A percentile compares a stretch with the other conserved stretches of the same genome.
Evolutionary conservation across 1,284 basidiomycete species (phyloP).

Genomic region (Melampsora americana): DNA sequence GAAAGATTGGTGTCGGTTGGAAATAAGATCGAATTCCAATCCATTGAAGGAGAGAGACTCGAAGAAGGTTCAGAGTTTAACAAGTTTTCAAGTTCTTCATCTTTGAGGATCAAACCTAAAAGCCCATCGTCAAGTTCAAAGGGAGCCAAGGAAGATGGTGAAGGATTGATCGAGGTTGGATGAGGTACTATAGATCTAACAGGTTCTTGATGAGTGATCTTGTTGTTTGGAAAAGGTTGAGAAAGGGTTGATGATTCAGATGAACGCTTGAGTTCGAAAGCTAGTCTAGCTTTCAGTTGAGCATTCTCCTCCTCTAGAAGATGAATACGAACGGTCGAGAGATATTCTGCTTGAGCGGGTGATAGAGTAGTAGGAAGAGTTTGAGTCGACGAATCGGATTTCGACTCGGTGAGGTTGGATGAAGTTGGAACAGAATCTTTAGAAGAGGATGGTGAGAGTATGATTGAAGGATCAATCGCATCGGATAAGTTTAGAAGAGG

Average conservation of each 20-base stretch:
- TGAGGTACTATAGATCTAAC: background rate
- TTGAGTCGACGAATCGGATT: background rate
- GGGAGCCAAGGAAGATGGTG: background rate
- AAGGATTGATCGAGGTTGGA: background rate
- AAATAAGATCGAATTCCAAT: background rate
- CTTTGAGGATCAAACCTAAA: conserved; percentile 25
- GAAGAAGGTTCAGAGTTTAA: background rate
- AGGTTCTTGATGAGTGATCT: background rate
- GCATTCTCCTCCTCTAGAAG: conserved; percentile 35
- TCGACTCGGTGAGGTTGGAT: background rate
- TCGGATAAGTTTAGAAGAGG: background rate
- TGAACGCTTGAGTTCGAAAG: conserved; percentile 11
- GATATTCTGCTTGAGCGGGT: conserved; percentile 26
- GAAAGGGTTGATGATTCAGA: background rate
- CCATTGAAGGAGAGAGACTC: background rate
- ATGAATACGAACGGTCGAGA: conserved; percentile 19
- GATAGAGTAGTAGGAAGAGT: conserved; percentile 14
- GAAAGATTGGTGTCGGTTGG: background rate
- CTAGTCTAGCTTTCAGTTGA: conserved; percentile 16
- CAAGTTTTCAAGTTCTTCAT: conserved; percentile 24
- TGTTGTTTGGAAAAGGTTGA: background rate
- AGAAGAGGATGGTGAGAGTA: background rate
- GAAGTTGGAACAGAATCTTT: conserved; percentile 8
- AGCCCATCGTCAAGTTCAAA: background rate
- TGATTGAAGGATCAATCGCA: conserved; percentile 39